Conservation (phyloP, 805 yeast species). For the Millerago galiae region DNA sequence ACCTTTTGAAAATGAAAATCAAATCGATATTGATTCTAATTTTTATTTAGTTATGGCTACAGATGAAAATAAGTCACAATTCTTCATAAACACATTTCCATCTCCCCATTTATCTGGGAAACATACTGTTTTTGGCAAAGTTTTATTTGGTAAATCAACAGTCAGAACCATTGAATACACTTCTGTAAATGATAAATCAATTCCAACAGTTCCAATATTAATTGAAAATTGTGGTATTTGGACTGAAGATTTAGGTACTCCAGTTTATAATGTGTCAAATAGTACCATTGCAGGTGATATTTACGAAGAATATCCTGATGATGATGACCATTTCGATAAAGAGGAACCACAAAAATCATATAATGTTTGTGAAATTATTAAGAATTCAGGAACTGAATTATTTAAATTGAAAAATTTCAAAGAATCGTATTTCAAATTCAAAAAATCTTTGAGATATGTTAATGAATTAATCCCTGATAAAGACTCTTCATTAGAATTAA, state of each 20-base stretch:
- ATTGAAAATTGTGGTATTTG: slow-evolving; percentile 61
- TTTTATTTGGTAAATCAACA: slow-evolving; percentile 61
- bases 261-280: slow-evolving; percentile 58
- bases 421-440: slow-evolving; percentile 57
- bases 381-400: slow-evolving; percentile 58
- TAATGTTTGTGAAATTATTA: slow-evolving; percentile 47
- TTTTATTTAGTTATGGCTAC: slow-evolving; percentile 63
- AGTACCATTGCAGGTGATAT: slow-evolving; percentile 59
- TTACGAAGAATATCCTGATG: slow-evolving; percentile 75
- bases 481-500: slow-evolving; percentile 50
- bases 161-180: slow-evolving; percentile 58
- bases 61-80: slow-evolving; percentile 55
- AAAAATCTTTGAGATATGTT: slow-evolving; percentile 59
- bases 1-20: slow-evolving; percentile 53
- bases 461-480: slow-evolving; percentile 68
- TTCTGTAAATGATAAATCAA: slow-evolving; percentile 38
- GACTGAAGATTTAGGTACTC: slow-evolving; percentile 45
- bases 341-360: slow-evolving; percentile 49
- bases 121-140: slow-evolving; percentile 73
- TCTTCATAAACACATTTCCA: slow-evolving; percentile 63
- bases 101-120: slow-evolving; percentile 71
- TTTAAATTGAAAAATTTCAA: slow-evolving; percentile 45
- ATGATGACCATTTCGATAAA: slow-evolving; percentile 52
- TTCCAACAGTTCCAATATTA: slow-evolving; percentile 34
- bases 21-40: slow-evolving; percentile 35